Base-by-base conservation (phyloP, 2,329 filamentous ascomycete species). In the Alternaria metachromatica region DNA sequence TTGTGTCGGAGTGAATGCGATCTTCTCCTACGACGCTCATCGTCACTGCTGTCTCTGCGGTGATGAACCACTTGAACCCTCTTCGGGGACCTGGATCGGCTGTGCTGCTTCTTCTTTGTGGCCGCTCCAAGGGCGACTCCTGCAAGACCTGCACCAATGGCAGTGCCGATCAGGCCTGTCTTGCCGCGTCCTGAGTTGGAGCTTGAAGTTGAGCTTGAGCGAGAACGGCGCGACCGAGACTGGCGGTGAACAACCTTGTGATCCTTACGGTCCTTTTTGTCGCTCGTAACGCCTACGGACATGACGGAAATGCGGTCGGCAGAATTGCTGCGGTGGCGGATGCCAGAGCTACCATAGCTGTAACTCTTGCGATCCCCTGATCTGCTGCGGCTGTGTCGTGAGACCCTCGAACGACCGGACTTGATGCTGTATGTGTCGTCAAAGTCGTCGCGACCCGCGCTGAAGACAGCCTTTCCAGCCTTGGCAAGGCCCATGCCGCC, bases 341-440 rank as follows among this genome's bases (percentile, higher is more conserved):
- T 63, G 67, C 74, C 76, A 33, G 83, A 79, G 20, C 79, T 79
- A n/a, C 81, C 80, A 6, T 82, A 85, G 13, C 80, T 83, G 49
- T 81, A 79, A 66, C 82, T 82, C 68, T 78, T 81, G n/a, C 78
- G 74, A 49, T 81, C 78, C 18, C 72, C 64, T 53, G 81, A 82
- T 67, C 64, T 75, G 44, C 80, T 82, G 21, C 79, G 76, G 49
- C 78, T 77, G 15, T 75, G 76, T 63, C 66, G 64, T 15, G 72
- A 75, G 11, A 69, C 65, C 46, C 70, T 66, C 2, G 77, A 78
- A 55, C 79, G 83, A 18, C 87, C 86, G 58, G 86, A 86, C 60
- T 85, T 86, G 68, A 88, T 81, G 68, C 85, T 88, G 66, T 89
- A 87, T 0, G 85, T 87, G 69, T 89, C 87, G 66, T 88, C 85